Percentiles rank a stretch among this genome's conserved stretches.
phyloP scores from a whole-genome alignment of 441 rosid genomes.

The Mallotus repandus region DNA sequence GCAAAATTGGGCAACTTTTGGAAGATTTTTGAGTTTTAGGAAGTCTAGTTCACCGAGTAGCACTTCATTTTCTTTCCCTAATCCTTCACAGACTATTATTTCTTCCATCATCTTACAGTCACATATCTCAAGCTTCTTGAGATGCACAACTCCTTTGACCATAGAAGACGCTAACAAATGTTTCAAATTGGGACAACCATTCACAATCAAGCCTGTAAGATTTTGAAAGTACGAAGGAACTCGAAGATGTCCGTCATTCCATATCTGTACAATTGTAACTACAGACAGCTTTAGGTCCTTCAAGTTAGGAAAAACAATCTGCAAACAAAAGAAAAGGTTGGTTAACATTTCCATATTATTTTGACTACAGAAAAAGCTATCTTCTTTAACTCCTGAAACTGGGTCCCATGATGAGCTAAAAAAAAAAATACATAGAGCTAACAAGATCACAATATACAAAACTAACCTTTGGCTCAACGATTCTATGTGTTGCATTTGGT shows the following conservation, averaged over 20 bases:
- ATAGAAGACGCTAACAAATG: slow-evolving; percentile 13
- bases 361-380: no score
- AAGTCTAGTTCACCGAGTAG: background rate
- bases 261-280: background rate
- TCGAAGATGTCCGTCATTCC: background rate
- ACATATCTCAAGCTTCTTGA: slow-evolving; percentile 7
- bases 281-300: background rate
- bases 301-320: slow-evolving; percentile 17
- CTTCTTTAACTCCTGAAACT: no score
- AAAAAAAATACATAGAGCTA: no score
- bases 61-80: background rate
- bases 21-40: slow-evolving; percentile 15
- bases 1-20: slow-evolving; percentile 21
- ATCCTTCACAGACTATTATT: background rate
- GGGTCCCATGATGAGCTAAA: no score
- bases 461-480: background rate
- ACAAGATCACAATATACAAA: no score
- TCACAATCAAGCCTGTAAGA: slow-evolving; percentile 1
- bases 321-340: background rate
- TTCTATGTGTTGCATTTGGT: background rate
- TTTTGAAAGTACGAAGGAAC: background rate
- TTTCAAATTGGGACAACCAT: slow-evolving; percentile 12
- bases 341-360: no score
- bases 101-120: slow-evolving; percentile 9
- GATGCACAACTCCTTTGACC: slow-evolving; percentile 4